Evolutionary conservation across 306 rosid species (phyloP).

Genomic region (Fragaria iinumae): DNA sequence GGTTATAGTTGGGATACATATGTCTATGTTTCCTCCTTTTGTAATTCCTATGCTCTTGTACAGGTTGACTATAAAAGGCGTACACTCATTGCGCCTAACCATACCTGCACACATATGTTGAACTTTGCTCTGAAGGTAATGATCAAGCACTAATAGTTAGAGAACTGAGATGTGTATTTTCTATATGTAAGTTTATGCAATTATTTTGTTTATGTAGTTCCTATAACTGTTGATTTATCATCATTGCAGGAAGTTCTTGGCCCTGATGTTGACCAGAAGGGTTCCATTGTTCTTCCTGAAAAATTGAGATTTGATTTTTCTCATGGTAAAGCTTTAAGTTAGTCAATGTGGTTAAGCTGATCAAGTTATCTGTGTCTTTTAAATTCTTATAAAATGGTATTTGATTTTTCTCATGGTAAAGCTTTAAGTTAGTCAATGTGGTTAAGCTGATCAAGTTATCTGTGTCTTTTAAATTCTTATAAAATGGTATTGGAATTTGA

Average conservation of each 20-base stretch:
- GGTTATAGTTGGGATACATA: background rate
- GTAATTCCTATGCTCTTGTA: conserved; percentile 24
- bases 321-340: conserved; percentile 39
- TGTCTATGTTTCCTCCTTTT: background rate
- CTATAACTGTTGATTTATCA: conserved; percentile 22
- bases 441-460: conserved; percentile 14
- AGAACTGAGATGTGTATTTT: background rate
- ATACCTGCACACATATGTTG: conserved; percentile 97
- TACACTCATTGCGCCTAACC: conserved; percentile 81
- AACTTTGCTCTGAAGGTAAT: conserved; percentile 97
- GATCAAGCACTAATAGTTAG: conserved; percentile 16
- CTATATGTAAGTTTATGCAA: background rate
- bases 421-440: conserved; percentile 19
- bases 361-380: conserved; percentile 1
- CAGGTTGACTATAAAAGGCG: conserved; percentile 95
- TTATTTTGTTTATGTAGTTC: conserved; percentile 11
- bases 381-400: conserved; percentile 14
- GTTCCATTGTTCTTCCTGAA: conserved; percentile 97
- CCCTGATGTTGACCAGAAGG: conserved; percentile 86
- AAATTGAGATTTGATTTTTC: conserved; percentile 91
- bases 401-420: conserved; percentile 73
- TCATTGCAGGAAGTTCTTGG: conserved; percentile 88
- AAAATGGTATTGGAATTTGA: conserved; percentile 33
- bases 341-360: conserved; percentile 16
- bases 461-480: conserved; percentile 3